A percentile compares a stretch with the other conserved stretches of the same genome.
Evolutionary conservation across 805 yeast species (phyloP).

Genomic region (Pichia sporocuriosa): DNA sequence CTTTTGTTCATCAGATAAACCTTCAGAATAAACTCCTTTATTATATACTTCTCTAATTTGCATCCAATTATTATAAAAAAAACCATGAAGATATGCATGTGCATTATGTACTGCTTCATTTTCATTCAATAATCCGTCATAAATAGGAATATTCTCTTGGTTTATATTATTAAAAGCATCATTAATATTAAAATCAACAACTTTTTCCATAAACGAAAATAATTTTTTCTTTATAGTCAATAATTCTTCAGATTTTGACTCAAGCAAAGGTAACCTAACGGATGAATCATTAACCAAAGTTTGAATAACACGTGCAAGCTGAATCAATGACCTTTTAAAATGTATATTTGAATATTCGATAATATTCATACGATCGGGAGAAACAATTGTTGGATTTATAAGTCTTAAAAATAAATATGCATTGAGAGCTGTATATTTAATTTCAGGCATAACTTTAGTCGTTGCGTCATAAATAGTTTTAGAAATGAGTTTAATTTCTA

Average conservation of each 20-base stretch:
- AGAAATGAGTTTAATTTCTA: conserved; percentile 66
- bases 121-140: too few species aligned
- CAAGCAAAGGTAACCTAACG: conserved; percentile 53
- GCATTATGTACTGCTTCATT: not conserved
- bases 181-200: conserved; percentile 17
- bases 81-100: conserved; percentile 35
- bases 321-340: conserved; percentile 58
- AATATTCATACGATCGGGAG: conserved; percentile 58
- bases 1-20: conserved; percentile 15
- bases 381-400: conserved; percentile 83
- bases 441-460: conserved; percentile 55
- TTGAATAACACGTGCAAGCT: conserved; percentile 78
- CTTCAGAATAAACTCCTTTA: conserved; percentile 11
- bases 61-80: conserved; percentile 44
- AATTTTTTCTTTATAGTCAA: conserved; percentile 34
- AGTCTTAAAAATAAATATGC: conserved; percentile 78
- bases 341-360: conserved; percentile 12
- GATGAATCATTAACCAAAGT: conserved; percentile 80
- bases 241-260: conserved; percentile 36
- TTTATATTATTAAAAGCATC: conserved; percentile 9
- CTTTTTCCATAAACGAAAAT: conserved; percentile 34
- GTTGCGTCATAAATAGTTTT: conserved; percentile 54
- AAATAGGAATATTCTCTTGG: too few species aligned
- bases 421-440: conserved; percentile 68
- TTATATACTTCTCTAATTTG: conserved; percentile 21